These are phyloP conservation scores for Ceratocystis destructans DNA, from an alignment of 2,329 filamentous ascomycete genomes.

Conservation along the genomic window DNA sequence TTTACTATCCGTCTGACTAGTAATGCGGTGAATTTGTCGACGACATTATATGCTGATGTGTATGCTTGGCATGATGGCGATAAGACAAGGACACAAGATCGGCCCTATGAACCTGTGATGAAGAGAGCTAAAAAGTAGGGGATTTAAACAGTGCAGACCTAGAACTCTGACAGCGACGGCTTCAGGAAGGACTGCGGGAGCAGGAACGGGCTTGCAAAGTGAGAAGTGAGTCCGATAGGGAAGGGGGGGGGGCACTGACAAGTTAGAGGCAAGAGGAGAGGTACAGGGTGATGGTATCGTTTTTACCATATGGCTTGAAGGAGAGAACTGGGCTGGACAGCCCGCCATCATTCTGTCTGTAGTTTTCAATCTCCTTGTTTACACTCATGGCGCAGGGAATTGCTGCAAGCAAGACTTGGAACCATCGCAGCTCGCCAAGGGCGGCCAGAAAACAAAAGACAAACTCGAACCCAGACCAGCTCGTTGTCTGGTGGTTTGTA, in stretches of 20 bases:
- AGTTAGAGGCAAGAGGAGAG: not conserved
- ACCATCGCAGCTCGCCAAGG: not conserved
- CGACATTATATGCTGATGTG: not conserved
- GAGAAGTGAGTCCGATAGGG: not conserved
- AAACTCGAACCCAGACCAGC: not conserved
- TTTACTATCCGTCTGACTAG: not conserved
- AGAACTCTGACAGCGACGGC: not conserved
- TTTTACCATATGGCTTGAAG: not conserved
- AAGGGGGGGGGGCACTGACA: not conserved
- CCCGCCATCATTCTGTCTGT: not conserved
- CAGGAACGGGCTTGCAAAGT: not conserved
- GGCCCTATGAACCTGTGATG: constrained; percentile 21
- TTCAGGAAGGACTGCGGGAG: not conserved
- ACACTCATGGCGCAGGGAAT: too few relatives aligned
- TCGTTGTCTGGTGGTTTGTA: not conserved
- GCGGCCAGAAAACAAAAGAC: not conserved
- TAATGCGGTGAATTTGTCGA: not conserved
- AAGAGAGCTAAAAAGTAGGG: constrained; percentile 4
- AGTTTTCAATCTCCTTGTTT: not conserved
- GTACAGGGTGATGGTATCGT: not conserved
- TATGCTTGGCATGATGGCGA: not conserved
- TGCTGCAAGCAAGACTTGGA: too few relatives aligned
- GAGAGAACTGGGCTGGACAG: too few relatives aligned
- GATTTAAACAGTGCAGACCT: not conserved
- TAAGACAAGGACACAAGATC: constrained; percentile 17